Base-by-base conservation (phyloP, 768 basidiomycete genomes). In the Pilatotrama ljubarskyi region DNA sequence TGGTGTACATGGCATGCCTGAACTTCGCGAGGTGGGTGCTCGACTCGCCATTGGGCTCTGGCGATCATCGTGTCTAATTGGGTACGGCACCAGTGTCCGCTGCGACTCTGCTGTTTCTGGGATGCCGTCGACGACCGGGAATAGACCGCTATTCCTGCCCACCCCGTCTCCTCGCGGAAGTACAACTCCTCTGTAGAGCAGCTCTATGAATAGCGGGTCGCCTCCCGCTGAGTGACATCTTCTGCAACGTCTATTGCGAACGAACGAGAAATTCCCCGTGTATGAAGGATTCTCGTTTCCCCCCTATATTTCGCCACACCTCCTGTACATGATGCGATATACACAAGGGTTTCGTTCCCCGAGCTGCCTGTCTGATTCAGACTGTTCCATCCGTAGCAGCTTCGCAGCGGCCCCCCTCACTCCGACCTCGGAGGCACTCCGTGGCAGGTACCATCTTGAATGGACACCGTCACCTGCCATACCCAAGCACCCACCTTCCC, bases 71-170 rank as follows among this genome's bases (percentile, higher is more conserved):
- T 32, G 17, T 29, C 42, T 54, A 7, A 20, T 22, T 48, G 38
- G 14, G 37, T n/a, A 29, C 46, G 25, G 26, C 46, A 48, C 36
- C 55, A 18, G 46, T 49, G 38, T 18, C 51, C 41, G 18, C 35
- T 11, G 14, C 20, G 7, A 11, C 13, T 25, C 24, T 18, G 14
- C 43, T 22, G 8, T 8, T 32, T 11, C 24, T 32, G 44, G 18
- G 37, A 29, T 49, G 47, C 46, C 37, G 36, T 37, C 25, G 38
- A 14, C 26, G 25, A 2, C 20, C 43, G 32, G 24, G 38, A 56
- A 56, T 56, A 56, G 55, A 38, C 14, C 29, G 44, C 46, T 56
- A 56, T 49, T 49, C 47, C 38, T 48, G 55, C 55, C 2, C 37
- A 25, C 25, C 38, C n/a, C 44, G 17, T 17, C 36, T 46, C 15